These are phyloP conservation scores for Cenchrus purpureus DNA, from an alignment of 176 grass and related monocot species.

Conservation along the genomic window DNA sequence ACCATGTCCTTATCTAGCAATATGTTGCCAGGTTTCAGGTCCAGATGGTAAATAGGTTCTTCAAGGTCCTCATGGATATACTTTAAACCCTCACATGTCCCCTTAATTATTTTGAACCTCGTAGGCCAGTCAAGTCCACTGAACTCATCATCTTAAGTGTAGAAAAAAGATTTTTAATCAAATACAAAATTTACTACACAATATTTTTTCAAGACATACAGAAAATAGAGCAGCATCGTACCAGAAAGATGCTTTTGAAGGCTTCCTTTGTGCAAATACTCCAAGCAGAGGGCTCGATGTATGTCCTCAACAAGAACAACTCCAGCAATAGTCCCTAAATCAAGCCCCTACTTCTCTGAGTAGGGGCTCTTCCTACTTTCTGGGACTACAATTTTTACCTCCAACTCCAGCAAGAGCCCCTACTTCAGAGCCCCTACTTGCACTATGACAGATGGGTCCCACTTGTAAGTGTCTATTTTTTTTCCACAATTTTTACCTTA, in stretches of 20 bases:
- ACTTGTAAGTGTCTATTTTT: too few species aligned
- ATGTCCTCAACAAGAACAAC: background rate
- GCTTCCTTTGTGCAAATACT: slow-evolving; percentile 3
- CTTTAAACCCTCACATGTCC: background rate
- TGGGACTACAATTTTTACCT: too few species aligned
- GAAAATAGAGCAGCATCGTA: background rate
- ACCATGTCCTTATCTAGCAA: background rate
- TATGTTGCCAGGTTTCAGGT: background rate
- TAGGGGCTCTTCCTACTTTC: too few species aligned
- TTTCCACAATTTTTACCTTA: too few species aligned
- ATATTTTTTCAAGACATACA: background rate
- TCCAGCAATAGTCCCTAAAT: too few species aligned
- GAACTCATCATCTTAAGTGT: background rate
- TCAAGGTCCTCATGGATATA: background rate
- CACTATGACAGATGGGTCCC: too few species aligned
- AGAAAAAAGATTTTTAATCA: background rate
- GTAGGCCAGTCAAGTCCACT: background rate
- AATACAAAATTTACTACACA: background rate
- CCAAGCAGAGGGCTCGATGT: background rate
- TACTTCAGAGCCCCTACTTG: too few species aligned
- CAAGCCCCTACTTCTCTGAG: too few species aligned
- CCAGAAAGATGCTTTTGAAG: background rate
- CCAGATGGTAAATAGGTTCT: background rate
- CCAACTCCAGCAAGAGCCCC: too few species aligned
- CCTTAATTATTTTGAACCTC: background rate